Percentiles rank a stretch among this genome's conserved stretches.
phyloP scores from a whole-genome alignment of 2,329 filamentous ascomycete genomes.

The Aspergillus neotritici region DNA sequence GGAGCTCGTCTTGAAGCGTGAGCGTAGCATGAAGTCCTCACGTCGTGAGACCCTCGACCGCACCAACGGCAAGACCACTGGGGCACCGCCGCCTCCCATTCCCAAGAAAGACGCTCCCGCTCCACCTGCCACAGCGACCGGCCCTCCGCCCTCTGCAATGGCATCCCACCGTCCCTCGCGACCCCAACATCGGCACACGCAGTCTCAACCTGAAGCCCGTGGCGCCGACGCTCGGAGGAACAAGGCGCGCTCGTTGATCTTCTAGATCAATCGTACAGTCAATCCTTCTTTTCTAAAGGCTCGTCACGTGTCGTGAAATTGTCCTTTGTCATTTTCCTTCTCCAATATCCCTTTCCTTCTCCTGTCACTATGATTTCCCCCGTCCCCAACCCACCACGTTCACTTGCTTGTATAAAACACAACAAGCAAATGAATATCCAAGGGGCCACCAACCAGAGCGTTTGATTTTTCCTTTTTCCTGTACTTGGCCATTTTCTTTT shows the following conservation, averaged over 20 bases:
- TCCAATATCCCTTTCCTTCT: too few relatives aligned
- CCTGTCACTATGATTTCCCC: too few relatives aligned
- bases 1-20: slow-evolving; percentile 52
- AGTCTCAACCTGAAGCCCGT: slow-evolving; percentile 36
- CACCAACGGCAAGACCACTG: slow-evolving; percentile 11
- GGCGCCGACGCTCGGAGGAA: slow-evolving; percentile 33
- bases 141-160: slow-evolving; percentile 24
- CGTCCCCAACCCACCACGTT: too few relatives aligned
- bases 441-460: too few relatives aligned
- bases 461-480: too few relatives aligned
- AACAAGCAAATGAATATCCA: too few relatives aligned
- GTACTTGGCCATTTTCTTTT: slow-evolving; percentile 1
- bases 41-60: slow-evolving; percentile 26
- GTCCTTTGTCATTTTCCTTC: slow-evolving; percentile 1
- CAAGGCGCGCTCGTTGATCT: slow-evolving; percentile 40
- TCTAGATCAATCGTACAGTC: slow-evolving; percentile 27
- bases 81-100: slow-evolving; percentile 19
- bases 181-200: slow-evolving; percentile 36
- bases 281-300: slow-evolving; percentile 10
- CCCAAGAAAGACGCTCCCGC: slow-evolving; percentile 19
- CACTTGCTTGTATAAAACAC: too few relatives aligned
- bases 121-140: slow-evolving; percentile 20
- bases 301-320: too few relatives aligned
- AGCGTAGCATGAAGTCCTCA: slow-evolving; percentile 33
- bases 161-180: slow-evolving; percentile 10